Evolutionary conservation across 2,329 filamentous ascomycete genomes (phyloP), one percentile per base, ranked within the genome.

Genomic region (Sodiomyces alkalinus): DNA sequence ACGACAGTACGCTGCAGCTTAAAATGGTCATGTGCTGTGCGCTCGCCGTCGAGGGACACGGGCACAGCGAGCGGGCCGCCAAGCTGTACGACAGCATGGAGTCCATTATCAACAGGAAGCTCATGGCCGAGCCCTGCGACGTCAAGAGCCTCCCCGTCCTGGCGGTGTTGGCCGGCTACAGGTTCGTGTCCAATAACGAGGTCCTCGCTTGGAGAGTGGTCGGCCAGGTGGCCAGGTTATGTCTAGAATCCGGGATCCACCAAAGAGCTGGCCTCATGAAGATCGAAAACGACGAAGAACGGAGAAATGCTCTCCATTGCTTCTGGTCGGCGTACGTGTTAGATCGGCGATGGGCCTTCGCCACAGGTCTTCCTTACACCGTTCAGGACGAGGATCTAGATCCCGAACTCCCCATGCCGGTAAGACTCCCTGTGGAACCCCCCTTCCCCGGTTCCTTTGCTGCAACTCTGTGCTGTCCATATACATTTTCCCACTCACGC

Each of bases 241-340:
- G 81, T 37, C 55, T 83, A 17, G 80, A 85, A 48, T 59, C 92
- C 33, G 86, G 85, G 3, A 62, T 93, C n/a, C 82, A 93, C 54
- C 70, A 81, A 22, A 68, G 72, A 32, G 76, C 82, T 37, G 80
- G 76, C 0, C 63, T 92, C 33, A 57, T 74, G 29, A 70, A 68
- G 33, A 81, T 87, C 26, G 53, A 63, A 6, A 69, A 79, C 37
- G 73, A 80, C 24, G 62, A 72, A 22, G 78, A 85, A 35, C 68
- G 80, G 27, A 60, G 64, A 27, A 64, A 71, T 28, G 74, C 79
- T 0, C 63, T 80, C 17, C 70, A 76, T 27, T 69, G 81, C 10
- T 92, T 92, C 49, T 94, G 82, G 86, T 74, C 78, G 2, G 74
- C 85, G 12, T 92, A 90, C 44, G 75, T 85, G 4, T 60, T 93